phyloP scores from a whole-genome alignment of 148 eudicot species.

The Silene latifolia region DNA sequence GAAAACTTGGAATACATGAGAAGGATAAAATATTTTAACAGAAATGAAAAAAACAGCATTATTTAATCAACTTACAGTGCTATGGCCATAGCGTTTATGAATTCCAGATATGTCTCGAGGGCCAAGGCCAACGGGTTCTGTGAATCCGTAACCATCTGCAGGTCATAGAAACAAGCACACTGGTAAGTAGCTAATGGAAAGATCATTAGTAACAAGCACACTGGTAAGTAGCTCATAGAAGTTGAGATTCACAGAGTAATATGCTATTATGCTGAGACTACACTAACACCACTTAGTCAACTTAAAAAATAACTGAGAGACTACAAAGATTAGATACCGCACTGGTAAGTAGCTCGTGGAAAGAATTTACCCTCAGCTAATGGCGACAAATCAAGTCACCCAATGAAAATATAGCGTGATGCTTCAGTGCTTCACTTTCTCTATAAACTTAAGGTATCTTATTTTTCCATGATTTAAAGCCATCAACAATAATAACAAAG shows the following conservation, averaged over 20 bases:
- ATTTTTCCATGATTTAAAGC: neutral
- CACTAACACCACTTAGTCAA: neutral
- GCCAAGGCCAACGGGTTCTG: slow-evolving; percentile 27
- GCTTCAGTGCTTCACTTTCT: neutral
- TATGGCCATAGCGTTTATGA: slow-evolving; percentile 32
- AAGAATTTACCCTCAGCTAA: too few species aligned
- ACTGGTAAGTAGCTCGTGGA: too few species aligned
- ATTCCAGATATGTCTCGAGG: slow-evolving; percentile 37
- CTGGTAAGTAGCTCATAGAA: neutral
- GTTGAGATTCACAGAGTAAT: neutral
- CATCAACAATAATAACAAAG: neutral
- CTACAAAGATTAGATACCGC: too few species aligned
- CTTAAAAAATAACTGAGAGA: neutral
- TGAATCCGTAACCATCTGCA: slow-evolving; percentile 39
- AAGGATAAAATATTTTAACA: neutral
- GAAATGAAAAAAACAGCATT: neutral
- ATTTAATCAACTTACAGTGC: slow-evolving; percentile 38
- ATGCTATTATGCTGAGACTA: neutral
- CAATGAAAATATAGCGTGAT: neutral
- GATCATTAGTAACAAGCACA: slow-evolving; percentile 3
- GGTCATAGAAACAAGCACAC: slow-evolving; percentile 9
- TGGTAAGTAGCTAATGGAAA: neutral
- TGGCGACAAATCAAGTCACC: too few species aligned
- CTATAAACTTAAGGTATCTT: neutral
- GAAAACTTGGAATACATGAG: neutral